phyloP scores from a whole-genome alignment of 805 yeast genomes.

The Nakazawaea ambrosiae region DNA sequence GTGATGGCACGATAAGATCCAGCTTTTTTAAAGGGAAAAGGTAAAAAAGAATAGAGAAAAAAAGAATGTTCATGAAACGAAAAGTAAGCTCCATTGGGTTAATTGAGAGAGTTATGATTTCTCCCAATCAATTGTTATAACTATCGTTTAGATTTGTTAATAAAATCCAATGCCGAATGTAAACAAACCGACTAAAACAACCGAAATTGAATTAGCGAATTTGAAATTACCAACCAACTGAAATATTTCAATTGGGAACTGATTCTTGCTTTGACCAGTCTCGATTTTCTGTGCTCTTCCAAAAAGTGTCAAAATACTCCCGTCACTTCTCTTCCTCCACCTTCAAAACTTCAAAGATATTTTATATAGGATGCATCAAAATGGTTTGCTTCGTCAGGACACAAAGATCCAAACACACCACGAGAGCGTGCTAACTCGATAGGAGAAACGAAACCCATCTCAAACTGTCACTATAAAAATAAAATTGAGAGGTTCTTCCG shows the following conservation, averaged over 20 bases:
- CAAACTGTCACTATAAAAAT: too few species aligned
- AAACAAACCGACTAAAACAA: conserved; percentile 6
- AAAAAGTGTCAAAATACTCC: too few species aligned
- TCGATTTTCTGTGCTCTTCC: background rate
- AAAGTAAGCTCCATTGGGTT: conserved; percentile 91
- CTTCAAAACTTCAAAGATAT: too few species aligned
- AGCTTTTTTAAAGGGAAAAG: conserved; percentile 16
- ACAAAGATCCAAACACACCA: too few species aligned
- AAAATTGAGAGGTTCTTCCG: too few species aligned
- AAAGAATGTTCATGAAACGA: conserved; percentile 52
- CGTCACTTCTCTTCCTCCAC: too few species aligned
- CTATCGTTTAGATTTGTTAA: conserved; percentile 57
- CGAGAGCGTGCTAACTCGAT: too few species aligned
- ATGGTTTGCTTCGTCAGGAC: too few species aligned
- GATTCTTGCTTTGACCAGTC: background rate
- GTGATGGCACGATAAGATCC: conserved; percentile 23
- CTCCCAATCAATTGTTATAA: conserved; percentile 53
- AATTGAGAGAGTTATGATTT: conserved; percentile 19
- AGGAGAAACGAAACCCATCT: too few species aligned
- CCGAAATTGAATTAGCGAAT: background rate
- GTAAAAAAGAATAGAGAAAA: too few species aligned
- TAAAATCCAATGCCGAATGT: conserved; percentile 56
- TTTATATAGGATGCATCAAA: too few species aligned
- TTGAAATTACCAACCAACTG: background rate
- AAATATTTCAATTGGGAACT: conserved; percentile 3